These are phyloP conservation scores for Rosa chinensis DNA, from an alignment of 306 rosid genomes.

Conservation along the genomic window DNA sequence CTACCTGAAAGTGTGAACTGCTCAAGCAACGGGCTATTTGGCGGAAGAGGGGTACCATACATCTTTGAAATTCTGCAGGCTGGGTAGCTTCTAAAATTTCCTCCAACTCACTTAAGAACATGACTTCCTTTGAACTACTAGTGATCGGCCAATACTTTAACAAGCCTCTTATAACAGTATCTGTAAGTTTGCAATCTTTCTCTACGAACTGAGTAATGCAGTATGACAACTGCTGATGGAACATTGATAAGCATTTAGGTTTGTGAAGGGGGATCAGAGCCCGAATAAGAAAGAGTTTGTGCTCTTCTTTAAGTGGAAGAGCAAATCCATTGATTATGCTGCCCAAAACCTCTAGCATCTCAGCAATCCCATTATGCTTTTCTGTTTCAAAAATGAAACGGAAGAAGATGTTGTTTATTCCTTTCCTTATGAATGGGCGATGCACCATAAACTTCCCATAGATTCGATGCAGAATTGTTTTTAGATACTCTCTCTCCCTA, in stretches of 20 bases:
- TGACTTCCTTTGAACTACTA: slow-evolving; percentile 68
- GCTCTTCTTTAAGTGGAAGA: slow-evolving; percentile 65
- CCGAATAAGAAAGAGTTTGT: slow-evolving; percentile 57
- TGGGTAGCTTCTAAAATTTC: slow-evolving; percentile 60
- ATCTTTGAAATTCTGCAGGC: slow-evolving; percentile 59
- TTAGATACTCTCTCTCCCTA: slow-evolving; percentile 65
- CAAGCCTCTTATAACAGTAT: slow-evolving; percentile 51
- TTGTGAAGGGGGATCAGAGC: slow-evolving; percentile 70
- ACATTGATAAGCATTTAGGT: slow-evolving; percentile 61
- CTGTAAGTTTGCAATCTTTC: slow-evolving; percentile 61
- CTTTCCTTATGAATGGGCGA: slow-evolving; percentile 68
- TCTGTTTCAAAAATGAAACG: slow-evolving; percentile 60
- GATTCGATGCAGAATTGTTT: slow-evolving; percentile 60
- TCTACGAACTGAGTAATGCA: slow-evolving; percentile 63
- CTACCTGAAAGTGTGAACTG: slow-evolving; percentile 64
- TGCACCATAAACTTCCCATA: slow-evolving; percentile 66
- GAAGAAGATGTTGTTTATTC: slow-evolving; percentile 59
- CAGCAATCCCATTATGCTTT: slow-evolving; percentile 64
- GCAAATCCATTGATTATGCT: slow-evolving; percentile 68
- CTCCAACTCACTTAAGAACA: slow-evolving; percentile 63
- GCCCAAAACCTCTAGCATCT: slow-evolving; percentile 68
- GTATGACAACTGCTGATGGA: slow-evolving; percentile 66
- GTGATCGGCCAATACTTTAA: slow-evolving; percentile 63
- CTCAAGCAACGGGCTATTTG: slow-evolving; percentile 53
- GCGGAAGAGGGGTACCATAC: slow-evolving; percentile 57